Base-by-base conservation (phyloP, 2,329 filamentous ascomycete species). In the Claviceps maximensis region DNA sequence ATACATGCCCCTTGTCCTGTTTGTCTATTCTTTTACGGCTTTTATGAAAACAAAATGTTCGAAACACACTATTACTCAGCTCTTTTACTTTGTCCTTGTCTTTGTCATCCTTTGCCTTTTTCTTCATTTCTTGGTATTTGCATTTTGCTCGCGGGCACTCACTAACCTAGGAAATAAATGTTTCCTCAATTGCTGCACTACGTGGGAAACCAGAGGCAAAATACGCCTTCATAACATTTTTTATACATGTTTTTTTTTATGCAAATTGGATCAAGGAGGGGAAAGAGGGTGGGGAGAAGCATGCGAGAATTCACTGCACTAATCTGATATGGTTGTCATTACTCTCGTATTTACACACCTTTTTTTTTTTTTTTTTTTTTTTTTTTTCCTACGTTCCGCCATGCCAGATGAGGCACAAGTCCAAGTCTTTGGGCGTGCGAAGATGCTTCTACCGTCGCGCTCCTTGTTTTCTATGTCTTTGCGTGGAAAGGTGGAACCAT, bases 241-340 rank as follows among this genome's bases (percentile, higher is more conserved):
- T 33, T 42, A 19, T 27, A 36, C 49, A 42, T 48, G 52, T 49
- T 29, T 54, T 48, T 53, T 50, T 25, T 45, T 52, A 49, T 56
- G 51, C 41, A 49, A 48, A 27, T 56, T 56, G 42, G 51, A 54
- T 53, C 47, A 50, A 55, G 51, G 49, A 41, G 46, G 47, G 21
- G 44, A 13, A 31, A 9, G 47, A 50, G 47, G 23, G 41, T 2
- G 13, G 23, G 17, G 19, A 33, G 48, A 53, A 55, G 47, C 50
- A 50, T 41, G 19, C 25, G 42, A 50, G 36, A 53, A 40, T 38
- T 38, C 44, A 50, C 47, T 44, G 50, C 53, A 53, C 42, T 36
- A 29, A 40, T 40, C 47, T 48, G 50, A 45, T 42, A 33, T 17
- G 47, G 33, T 47, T 47, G 25, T 47, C 47, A 42, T 50, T 55